These are phyloP conservation scores for Silene coronaria DNA, from an alignment of 179 eudicot species.

Conservation along the genomic window DNA sequence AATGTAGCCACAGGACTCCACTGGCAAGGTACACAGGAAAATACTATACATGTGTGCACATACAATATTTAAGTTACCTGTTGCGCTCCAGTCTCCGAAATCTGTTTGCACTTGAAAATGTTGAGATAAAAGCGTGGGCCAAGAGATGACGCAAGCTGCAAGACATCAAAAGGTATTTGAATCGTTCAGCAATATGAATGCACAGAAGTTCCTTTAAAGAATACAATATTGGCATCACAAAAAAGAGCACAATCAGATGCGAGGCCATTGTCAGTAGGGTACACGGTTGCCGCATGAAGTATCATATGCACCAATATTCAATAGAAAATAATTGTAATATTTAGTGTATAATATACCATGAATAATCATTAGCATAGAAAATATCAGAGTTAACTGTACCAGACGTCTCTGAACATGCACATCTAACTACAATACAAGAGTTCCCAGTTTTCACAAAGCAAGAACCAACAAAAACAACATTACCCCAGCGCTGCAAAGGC, in stretches of 20 bases:
- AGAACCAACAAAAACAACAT: too few species aligned
- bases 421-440: not conserved
- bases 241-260: not conserved
- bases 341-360: not conserved
- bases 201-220: slow-evolving; percentile 8
- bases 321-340: not conserved
- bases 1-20: not conserved
- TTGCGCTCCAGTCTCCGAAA: slow-evolving; percentile 98
- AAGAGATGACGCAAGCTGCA: slow-evolving; percentile 94
- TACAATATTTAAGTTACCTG: slow-evolving; percentile 42
- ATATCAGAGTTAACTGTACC: not conserved
- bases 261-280: not conserved
- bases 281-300: not conserved
- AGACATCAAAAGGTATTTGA: slow-evolving; percentile 12
- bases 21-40: not conserved
- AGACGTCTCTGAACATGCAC: not conserved
- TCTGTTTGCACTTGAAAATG: slow-evolving; percentile 95
- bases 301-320: not conserved
- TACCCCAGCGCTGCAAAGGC: too few species aligned
- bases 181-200: slow-evolving; percentile 8
- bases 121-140: slow-evolving; percentile 92
- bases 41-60: not conserved
- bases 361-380: not conserved
- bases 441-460: too few species aligned
- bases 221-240: not conserved